Conservation (phyloP, 441 rosid genomes). For the Daphne laureola region DNA sequence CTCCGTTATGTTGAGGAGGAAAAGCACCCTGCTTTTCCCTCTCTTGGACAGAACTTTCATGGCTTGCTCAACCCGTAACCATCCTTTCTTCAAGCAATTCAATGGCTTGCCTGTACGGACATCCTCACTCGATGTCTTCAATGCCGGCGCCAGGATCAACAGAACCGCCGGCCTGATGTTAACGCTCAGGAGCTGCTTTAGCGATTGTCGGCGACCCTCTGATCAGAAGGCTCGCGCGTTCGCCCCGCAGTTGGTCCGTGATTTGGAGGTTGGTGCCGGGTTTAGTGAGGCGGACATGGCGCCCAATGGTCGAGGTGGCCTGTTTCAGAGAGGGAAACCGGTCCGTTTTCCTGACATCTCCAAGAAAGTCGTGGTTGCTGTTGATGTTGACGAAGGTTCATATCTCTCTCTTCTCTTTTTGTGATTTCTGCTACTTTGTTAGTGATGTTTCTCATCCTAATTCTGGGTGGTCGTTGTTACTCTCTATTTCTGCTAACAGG, state of each 20-base stretch:
- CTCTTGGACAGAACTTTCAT: constrained; percentile 24
- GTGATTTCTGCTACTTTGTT: background rate
- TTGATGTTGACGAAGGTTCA: constrained; percentile 91
- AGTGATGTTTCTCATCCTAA: background rate
- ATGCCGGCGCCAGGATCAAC: constrained; percentile 16
- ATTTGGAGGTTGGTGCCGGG: constrained; percentile 25
- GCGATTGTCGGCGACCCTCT: constrained; percentile 27
- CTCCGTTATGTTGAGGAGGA: constrained; percentile 45
- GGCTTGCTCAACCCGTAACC: constrained; percentile 36
- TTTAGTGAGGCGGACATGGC: constrained; percentile 16
- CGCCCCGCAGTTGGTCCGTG: constrained; percentile 33
- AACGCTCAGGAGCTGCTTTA: constrained; percentile 40
- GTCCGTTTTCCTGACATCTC: constrained; percentile 29
- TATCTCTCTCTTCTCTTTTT: background rate
- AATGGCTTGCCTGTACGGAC: constrained; percentile 21
- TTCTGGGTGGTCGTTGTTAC: too few relatives aligned
- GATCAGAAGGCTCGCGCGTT: constrained; percentile 40
- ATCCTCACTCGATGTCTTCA: constrained; percentile 19
- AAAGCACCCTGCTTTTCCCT: constrained; percentile 16
- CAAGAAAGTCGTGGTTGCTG: constrained; percentile 69
- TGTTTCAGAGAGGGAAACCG: constrained; percentile 30
- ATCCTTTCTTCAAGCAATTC: constrained; percentile 29
- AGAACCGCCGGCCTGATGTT: constrained; percentile 32
- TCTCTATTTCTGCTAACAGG: too few relatives aligned
- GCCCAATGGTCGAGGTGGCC: constrained; percentile 31